Evolutionary conservation across 192 early-diverging fungal species (phyloP), one percentile per base, ranked within the genome.

Genomic region (Podila horticola): DNA sequence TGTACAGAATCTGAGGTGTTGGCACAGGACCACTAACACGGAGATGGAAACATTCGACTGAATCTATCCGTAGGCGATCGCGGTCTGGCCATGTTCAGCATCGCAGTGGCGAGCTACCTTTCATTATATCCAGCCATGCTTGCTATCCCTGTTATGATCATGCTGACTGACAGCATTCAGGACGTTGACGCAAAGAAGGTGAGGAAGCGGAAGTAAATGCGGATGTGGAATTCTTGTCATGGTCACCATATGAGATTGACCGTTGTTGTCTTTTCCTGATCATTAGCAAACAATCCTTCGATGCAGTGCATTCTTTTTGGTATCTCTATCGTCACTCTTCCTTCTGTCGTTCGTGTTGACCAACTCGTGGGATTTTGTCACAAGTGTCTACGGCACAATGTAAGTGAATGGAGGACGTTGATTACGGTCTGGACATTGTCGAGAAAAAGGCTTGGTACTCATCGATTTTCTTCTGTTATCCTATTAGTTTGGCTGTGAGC

Each of bases 101-200:
- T 95, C 2, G 90, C 97, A 0, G 67, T 94, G 52, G 96, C 96
- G 20, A 73, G 94, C 4, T 98, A 98, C 77, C 84, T 97, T 33
- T 91, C 91, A 59, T 75, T 98, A 50, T 98, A 98, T 82, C 97
- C 97, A 19, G 85, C 87, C 8, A 93, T 98, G 90, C 82, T 98
- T 33, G 58, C 95, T 24, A 85, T 89, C 20, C 92, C 92, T 7
- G 75, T 86, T 52, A 58, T 84, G 1, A 60, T 93, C 3, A 64
- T 94, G 30, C 51, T 93, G 15, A 65, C 79, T 58, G 58, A 62
- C 6, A 41, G 67, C 5, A 50, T 49, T n/a, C 29, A 24, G 31
- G 72, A 45, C 31, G 2, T 30, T 10, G n/a, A 66, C 3, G 45
- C 36, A 19, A 59, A 55, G 50, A 74, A 82, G 72, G 79, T 74